phyloP scores from a whole-genome alignment of 2,329 filamentous ascomycete genomes.

The Ciborinia camelliae region DNA sequence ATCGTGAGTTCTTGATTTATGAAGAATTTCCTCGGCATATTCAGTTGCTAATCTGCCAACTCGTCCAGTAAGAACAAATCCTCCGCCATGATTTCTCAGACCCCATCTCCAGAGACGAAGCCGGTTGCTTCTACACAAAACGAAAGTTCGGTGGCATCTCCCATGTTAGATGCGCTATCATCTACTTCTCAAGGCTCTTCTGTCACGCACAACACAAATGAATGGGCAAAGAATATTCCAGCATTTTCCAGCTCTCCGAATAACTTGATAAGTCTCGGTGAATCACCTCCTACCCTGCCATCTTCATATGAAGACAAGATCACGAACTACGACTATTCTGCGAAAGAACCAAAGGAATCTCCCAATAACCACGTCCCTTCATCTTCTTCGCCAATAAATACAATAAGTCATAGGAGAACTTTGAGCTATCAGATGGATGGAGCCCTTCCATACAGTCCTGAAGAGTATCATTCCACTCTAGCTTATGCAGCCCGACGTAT shows the following conservation, averaged over 20 bases:
- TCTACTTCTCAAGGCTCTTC: conserved; percentile 31
- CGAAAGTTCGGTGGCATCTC: conserved; percentile 31
- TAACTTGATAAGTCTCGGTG: conserved; percentile 44
- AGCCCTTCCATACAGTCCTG: conserved; percentile 37
- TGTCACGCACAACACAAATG: conserved; percentile 37
- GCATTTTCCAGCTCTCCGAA: conserved; percentile 42
- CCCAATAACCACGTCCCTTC: conserved; percentile 31
- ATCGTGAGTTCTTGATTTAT: conserved; percentile 29
- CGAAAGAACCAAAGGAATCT: conserved; percentile 34
- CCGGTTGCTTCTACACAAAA: conserved; percentile 27
- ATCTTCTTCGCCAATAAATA: conserved; percentile 37
- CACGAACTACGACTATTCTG: conserved; percentile 33
- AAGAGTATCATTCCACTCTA: conserved; percentile 49
- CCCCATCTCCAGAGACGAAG: conserved; percentile 33
- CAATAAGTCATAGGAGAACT: conserved; percentile 44
- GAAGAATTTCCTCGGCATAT: neutral
- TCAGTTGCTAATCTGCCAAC: conserved; percentile 13
- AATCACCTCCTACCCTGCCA: conserved; percentile 42
- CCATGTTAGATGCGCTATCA: conserved; percentile 36
- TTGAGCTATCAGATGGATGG: conserved; percentile 50
- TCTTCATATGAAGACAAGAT: conserved; percentile 37
- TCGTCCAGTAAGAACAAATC: conserved; percentile 19
- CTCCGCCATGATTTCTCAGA: conserved; percentile 15
- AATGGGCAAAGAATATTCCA: conserved; percentile 46
- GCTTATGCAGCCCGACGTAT: conserved; percentile 44